Conservation (phyloP, 331 rosid genomes). For the Cydonia oblonga region DNA sequence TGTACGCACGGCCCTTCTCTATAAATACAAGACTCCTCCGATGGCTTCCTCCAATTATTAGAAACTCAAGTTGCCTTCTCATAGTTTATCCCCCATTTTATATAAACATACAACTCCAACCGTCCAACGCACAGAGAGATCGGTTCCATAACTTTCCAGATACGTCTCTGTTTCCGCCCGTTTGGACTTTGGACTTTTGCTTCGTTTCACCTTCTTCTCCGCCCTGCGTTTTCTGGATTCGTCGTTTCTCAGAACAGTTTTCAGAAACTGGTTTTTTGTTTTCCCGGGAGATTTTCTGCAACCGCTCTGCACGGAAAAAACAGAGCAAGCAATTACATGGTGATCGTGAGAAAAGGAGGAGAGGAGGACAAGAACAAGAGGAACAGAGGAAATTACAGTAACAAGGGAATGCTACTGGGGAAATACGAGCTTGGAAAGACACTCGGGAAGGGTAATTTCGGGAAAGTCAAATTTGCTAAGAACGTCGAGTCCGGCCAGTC, state of each 20-base stretch:
- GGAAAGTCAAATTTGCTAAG: constrained; percentile 69
- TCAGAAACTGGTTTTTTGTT: neutral
- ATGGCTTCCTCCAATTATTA: too few species aligned
- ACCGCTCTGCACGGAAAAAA: neutral
- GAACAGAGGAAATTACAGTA: neutral
- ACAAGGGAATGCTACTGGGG: constrained; percentile 43
- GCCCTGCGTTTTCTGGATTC: neutral
- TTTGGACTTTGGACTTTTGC: neutral
- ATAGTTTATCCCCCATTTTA: neutral
- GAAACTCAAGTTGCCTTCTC: neutral
- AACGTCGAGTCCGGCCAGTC: constrained; percentile 41
- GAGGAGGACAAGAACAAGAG: neutral
- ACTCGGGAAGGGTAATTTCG: constrained; percentile 86
- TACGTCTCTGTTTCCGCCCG: neutral
- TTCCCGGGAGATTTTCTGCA: neutral
- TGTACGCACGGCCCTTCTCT: neutral
- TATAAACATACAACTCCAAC: neutral
- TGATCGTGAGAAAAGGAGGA: constrained; percentile 5
- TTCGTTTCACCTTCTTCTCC: neutral
- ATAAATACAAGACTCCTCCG: neutral
- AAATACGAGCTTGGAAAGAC: constrained; percentile 80
- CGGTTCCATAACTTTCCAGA: neutral
- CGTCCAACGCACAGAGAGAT: neutral
- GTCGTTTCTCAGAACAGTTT: neutral
- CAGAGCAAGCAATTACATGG: constrained; percentile 18